These are phyloP conservation scores for Calonectria ilicicola DNA, from an alignment of 2,329 filamentous ascomycete species.

Conservation along the genomic window DNA sequence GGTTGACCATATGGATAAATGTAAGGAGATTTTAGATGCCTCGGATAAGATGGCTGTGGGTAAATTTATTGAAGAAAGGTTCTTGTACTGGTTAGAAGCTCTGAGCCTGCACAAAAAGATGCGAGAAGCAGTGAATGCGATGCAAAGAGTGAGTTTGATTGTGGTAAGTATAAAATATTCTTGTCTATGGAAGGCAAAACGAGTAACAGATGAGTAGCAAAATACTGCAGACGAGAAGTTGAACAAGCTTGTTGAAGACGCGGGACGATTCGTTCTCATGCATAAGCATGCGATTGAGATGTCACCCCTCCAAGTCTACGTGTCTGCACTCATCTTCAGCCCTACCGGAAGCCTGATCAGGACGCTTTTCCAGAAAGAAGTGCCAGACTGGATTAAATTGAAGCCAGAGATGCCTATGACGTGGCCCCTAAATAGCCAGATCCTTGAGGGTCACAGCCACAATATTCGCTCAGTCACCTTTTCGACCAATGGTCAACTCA, in stretches of 20 bases:
- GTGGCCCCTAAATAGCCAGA: neutral
- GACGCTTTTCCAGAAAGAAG: neutral
- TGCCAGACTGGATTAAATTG: neutral
- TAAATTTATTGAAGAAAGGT: neutral
- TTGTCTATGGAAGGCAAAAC: neutral
- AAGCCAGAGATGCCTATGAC: neutral
- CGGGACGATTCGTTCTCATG: neutral
- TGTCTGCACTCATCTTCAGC: conserved; percentile 19
- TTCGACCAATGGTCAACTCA: neutral
- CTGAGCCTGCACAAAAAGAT: conserved; percentile 48
- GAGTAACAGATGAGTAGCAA: neutral
- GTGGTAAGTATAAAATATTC: neutral
- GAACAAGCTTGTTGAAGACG: neutral
- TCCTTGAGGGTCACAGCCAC: neutral
- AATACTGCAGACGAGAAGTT: neutral
- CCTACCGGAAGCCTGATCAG: neutral
- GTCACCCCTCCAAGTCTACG: conserved; percentile 12
- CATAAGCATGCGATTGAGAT: neutral
- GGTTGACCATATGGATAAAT: conserved; percentile 27
- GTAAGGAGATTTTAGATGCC: neutral
- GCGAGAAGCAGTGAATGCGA: neutral
- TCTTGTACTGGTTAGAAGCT: conserved; percentile 58
- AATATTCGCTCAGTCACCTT: neutral
- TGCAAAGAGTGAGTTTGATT: neutral
- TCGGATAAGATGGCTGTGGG: neutral